These are phyloP conservation scores for Dryas integrifolia DNA, from an alignment of 331 rosid species.

Conservation along the genomic window DNA sequence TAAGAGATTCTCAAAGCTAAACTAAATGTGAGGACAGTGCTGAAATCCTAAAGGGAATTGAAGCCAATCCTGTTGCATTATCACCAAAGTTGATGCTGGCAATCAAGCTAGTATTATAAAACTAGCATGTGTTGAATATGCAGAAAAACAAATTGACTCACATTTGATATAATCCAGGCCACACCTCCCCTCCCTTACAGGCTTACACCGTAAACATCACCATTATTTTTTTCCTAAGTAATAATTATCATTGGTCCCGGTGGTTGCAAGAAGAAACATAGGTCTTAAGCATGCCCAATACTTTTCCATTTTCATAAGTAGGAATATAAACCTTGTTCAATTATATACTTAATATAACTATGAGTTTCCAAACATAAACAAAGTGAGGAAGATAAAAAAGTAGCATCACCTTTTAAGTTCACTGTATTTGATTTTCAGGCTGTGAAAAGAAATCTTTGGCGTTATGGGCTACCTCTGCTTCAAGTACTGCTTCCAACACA, in stretches of 20 bases:
- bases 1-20: background rate
- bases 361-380: background rate
- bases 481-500: constrained; percentile 53
- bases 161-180: background rate
- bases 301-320: background rate
- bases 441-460: constrained; percentile 79
- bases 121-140: background rate
- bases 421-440: constrained; percentile 44
- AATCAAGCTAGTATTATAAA: background rate
- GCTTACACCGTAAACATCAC: background rate
- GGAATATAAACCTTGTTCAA: background rate
- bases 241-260: background rate
- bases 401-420: background rate
- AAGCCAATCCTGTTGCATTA: background rate
- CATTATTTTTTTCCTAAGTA: background rate
- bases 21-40: background rate
- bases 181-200: no score
- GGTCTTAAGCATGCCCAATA: background rate
- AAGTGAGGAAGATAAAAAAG: background rate
- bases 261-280: background rate
- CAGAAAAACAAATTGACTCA: background rate
- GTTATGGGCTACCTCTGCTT: constrained; percentile 46
- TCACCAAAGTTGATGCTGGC: background rate
- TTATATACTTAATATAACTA: background rate
- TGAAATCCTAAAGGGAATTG: background rate